Conservation (phyloP, 192 early-diverging fungal species). For the Coemansia pectinata region DNA sequence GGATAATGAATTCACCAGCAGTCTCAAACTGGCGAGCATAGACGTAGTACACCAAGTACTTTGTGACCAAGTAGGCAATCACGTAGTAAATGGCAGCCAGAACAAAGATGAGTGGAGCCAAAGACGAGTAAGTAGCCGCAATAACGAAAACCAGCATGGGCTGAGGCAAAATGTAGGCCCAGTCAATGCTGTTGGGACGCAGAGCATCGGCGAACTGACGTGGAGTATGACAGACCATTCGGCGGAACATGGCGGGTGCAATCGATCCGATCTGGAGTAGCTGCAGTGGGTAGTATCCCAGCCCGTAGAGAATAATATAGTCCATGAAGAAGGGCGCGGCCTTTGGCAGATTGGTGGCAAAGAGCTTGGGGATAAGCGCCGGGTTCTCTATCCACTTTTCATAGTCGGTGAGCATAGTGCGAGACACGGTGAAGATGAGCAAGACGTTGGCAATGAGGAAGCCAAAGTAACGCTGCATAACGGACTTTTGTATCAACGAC, state of each 20-base stretch:
- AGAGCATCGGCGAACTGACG: constrained; percentile 73
- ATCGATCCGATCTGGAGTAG: constrained; percentile 69
- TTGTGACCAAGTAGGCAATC: constrained; percentile 65
- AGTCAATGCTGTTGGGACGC: constrained; percentile 65
- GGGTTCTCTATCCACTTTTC: constrained; percentile 71
- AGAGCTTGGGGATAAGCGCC: constrained; percentile 60
- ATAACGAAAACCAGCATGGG: constrained; percentile 75
- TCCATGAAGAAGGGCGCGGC: constrained; percentile 81
- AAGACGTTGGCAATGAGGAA: constrained; percentile 77
- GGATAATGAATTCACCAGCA: constrained; percentile 58
- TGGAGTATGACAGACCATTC: constrained; percentile 71
- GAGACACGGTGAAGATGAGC: constrained; percentile 69
- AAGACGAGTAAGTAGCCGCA: constrained; percentile 71
- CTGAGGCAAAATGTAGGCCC: constrained; percentile 66
- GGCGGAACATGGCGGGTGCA: constrained; percentile 52
- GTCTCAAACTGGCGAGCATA: constrained; percentile 74
- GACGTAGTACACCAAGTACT: constrained; percentile 77
- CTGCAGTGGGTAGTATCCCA: constrained; percentile 66
- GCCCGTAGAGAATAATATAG: constrained; percentile 70
- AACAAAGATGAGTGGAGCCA: constrained; percentile 68
- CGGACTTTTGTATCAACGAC: constrained; percentile 44
- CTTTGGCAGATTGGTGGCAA: constrained; percentile 68
- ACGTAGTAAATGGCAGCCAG: constrained; percentile 70
- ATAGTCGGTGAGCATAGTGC: constrained; percentile 64
- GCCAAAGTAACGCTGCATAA: constrained; percentile 66